A percentile compares a stretch with the other conserved stretches of the same genome.
phyloP scores from a whole-genome alignment of 1,284 basidiomycete species.

The Cryptococcus amylolentus region DNA sequence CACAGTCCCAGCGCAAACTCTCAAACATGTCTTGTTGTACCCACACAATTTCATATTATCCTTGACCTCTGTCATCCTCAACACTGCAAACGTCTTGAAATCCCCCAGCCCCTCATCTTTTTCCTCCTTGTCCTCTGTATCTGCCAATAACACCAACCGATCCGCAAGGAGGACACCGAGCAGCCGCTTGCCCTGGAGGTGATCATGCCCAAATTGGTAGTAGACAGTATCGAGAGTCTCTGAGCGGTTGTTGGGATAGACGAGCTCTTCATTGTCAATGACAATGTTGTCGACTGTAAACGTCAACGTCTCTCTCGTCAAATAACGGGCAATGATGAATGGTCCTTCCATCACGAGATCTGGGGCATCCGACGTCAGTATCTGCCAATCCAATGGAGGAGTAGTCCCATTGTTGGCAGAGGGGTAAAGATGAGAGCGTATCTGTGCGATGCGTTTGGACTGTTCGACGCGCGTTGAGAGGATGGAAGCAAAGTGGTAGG shows the following conservation, averaged over 20 bases:
- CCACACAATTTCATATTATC: constrained; percentile 1
- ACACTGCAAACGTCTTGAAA: not conserved
- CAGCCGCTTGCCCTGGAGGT: not conserved
- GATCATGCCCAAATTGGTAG: not conserved
- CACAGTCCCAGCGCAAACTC: not conserved
- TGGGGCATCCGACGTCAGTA: not conserved
- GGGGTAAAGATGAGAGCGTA: not conserved
- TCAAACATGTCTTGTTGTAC: not conserved
- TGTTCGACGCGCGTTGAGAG: not conserved
- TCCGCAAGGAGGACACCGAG: not conserved
- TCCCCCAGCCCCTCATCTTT: not conserved
- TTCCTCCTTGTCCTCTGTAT: not conserved
- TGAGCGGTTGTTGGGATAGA: not conserved
- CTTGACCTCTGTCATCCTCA: not conserved
- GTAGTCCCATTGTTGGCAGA: not conserved
- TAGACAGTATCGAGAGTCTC: not conserved
- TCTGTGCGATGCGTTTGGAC: not conserved
- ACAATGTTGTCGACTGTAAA: not conserved
- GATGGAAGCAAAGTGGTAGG: not conserved
- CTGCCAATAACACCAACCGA: not conserved
- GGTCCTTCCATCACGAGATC: constrained; percentile 1
- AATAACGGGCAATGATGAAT: not conserved
- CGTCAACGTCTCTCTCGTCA: not conserved
- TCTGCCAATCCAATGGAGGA: not conserved
- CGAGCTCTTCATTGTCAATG: not conserved